phyloP scores from a whole-genome alignment of 2,329 filamentous ascomycete genomes.

The Exserohilum turcica region DNA sequence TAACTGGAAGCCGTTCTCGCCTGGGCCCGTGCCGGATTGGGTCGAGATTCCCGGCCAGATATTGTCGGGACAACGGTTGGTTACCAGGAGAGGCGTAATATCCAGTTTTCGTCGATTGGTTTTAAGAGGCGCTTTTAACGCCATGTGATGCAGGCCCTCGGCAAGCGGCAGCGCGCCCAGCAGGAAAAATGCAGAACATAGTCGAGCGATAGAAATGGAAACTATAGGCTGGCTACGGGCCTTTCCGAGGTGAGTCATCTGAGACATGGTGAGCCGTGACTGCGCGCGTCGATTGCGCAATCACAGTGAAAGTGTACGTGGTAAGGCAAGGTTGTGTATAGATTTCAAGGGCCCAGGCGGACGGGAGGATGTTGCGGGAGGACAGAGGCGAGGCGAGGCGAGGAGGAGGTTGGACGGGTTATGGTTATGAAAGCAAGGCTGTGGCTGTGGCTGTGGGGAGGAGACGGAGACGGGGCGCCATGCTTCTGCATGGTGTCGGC shows the following conservation, averaged over 20 bases:
- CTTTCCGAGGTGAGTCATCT: conserved; percentile 12
- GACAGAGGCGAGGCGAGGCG: background rate
- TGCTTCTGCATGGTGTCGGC: conserved; percentile 14
- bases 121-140: conserved; percentile 34
- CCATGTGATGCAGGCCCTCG: conserved; percentile 44
- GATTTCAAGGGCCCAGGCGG: conserved; percentile 18
- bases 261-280: conserved; percentile 25
- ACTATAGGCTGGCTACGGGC: conserved; percentile 8
- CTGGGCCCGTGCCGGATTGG: conserved; percentile 71
- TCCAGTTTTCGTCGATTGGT: conserved; percentile 40
- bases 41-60: conserved; percentile 80
- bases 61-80: conserved; percentile 71
- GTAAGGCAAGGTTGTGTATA: conserved; percentile 19
- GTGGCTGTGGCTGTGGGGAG: too few relatives aligned
- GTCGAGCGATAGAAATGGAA: conserved; percentile 18
- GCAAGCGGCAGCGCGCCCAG: conserved; percentile 28
- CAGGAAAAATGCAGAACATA: conserved; percentile 32
- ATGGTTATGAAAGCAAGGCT: conserved; percentile 1
- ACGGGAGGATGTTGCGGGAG: conserved; percentile 18
- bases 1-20: conserved; percentile 71
- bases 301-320: conserved; percentile 7
- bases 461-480: conserved; percentile 11
- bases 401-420: background rate
- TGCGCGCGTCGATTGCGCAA: conserved; percentile 19
- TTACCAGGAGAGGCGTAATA: conserved; percentile 65